Conservation (phyloP, 2,329 filamentous ascomycete genomes). For the Chaetomium sp. region DNA sequence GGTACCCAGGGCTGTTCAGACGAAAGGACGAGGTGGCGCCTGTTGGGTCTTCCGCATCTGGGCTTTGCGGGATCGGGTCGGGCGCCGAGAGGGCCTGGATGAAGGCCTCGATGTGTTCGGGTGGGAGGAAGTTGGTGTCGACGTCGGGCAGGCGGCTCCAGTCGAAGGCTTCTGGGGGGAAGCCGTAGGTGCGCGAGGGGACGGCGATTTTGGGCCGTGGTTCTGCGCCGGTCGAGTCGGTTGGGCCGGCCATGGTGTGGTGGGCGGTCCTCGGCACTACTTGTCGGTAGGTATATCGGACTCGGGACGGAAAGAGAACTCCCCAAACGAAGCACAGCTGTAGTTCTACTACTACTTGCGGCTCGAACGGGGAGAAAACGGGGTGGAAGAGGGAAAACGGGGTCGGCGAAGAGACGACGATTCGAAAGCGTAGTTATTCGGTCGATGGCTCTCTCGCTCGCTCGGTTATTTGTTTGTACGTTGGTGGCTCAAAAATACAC, state of each 20-base stretch:
- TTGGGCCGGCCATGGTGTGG: conserved; percentile 11
- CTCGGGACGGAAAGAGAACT: no score
- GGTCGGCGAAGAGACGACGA: no score
- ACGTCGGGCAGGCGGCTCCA: conserved; percentile 67
- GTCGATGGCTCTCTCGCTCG: no score
- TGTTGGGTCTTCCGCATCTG: conserved; percentile 37
- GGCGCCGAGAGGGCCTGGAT: conserved; percentile 75
- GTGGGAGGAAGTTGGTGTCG: conserved; percentile 67
- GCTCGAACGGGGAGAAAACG: no score
- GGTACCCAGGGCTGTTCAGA: conserved; percentile 33
- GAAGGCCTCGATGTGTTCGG: conserved; percentile 70
- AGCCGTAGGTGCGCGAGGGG: conserved; percentile 45
- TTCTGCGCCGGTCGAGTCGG: conserved; percentile 2
- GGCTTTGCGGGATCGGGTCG: conserved; percentile 60
- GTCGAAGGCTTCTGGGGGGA: conserved; percentile 60
- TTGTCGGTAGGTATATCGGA: no score
- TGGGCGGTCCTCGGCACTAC: no score
- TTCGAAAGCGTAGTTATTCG: no score
- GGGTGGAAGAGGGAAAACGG: no score
- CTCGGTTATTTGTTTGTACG: no score
- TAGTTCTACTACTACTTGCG: no score
- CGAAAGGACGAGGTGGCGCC: conserved; percentile 30
- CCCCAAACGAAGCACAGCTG: no score
- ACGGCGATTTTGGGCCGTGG: conserved; percentile 17
- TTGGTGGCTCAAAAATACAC: no score